Evolutionary conservation across 148 eudicot species (phyloP).

Genomic region (Diospyros kaki): DNA sequence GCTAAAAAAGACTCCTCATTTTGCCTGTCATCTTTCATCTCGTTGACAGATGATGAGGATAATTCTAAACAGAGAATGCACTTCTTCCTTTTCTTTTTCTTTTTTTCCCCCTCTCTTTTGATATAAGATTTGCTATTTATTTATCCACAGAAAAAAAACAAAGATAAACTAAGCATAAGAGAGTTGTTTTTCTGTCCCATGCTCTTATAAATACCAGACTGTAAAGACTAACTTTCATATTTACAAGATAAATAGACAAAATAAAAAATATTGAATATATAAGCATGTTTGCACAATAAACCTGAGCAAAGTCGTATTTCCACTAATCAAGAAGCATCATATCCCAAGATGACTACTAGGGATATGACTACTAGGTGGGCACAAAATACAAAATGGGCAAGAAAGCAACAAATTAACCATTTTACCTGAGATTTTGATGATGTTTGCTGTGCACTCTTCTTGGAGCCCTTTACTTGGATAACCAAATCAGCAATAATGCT

Average conservation of each 20-base stretch:
- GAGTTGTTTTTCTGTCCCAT: not conserved
- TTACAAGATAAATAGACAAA: not conserved
- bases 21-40: too few relatives aligned
- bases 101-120: too few relatives aligned
- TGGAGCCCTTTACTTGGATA: constrained; percentile 54
- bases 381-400: not conserved
- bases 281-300: not conserved
- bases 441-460: constrained; percentile 49
- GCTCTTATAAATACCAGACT: not conserved
- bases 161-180: too few relatives aligned
- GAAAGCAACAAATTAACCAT: not conserved
- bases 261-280: not conserved
- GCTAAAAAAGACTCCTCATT: too few relatives aligned
- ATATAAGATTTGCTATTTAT: too few relatives aligned
- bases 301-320: not conserved
- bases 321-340: constrained; percentile 1
- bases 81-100: too few relatives aligned
- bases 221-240: not conserved
- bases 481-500: constrained; percentile 58
- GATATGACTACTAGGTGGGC: not conserved
- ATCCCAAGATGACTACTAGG: not conserved
- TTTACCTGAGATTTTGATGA: constrained; percentile 78
- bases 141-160: too few relatives aligned
- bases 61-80: too few relatives aligned
- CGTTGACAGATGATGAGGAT: too few relatives aligned